Conservation (phyloP, 257 asterid species). For the Solanum ossicruentum region DNA sequence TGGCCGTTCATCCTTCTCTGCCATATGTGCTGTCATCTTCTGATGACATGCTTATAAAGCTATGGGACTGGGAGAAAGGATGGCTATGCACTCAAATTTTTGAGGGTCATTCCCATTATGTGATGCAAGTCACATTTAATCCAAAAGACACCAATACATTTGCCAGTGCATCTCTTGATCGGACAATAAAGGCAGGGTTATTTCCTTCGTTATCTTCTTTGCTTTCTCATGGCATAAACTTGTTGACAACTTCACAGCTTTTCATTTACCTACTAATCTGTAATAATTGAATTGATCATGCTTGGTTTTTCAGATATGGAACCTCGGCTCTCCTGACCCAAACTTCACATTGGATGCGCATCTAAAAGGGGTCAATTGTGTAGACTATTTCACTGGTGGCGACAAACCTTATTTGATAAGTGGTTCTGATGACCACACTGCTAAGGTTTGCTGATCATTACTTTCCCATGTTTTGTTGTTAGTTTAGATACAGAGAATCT, state of each 20-base stretch:
- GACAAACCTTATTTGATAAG: slow-evolving; percentile 90
- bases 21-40: slow-evolving; percentile 94
- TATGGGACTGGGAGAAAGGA: slow-evolving; percentile 99
- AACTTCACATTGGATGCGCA: slow-evolving; percentile 98
- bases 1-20: slow-evolving; percentile 94
- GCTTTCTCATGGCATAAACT: not conserved
- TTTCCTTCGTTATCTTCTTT: not conserved
- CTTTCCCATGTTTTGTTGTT: slow-evolving; percentile 7
- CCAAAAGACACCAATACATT: slow-evolving; percentile 98
- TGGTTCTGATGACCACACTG: slow-evolving; percentile 99
- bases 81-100: slow-evolving; percentile 93
- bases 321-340: slow-evolving; percentile 98
- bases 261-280: not conserved
- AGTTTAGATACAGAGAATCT: not conserved
- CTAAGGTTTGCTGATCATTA: slow-evolving; percentile 49
- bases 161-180: slow-evolving; percentile 99
- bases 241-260: not conserved
- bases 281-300: not conserved
- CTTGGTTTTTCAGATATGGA: slow-evolving; percentile 68
- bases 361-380: slow-evolving; percentile 92
- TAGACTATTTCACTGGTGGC: slow-evolving; percentile 95
- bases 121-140: slow-evolving; percentile 98
- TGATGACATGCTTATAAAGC: slow-evolving; percentile 99
- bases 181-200: slow-evolving; percentile 73
- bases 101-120: slow-evolving; percentile 99